Evolutionary conservation across 169 alveolate genomes (phyloP).

Genomic region (Babesia bigemina): DNA sequence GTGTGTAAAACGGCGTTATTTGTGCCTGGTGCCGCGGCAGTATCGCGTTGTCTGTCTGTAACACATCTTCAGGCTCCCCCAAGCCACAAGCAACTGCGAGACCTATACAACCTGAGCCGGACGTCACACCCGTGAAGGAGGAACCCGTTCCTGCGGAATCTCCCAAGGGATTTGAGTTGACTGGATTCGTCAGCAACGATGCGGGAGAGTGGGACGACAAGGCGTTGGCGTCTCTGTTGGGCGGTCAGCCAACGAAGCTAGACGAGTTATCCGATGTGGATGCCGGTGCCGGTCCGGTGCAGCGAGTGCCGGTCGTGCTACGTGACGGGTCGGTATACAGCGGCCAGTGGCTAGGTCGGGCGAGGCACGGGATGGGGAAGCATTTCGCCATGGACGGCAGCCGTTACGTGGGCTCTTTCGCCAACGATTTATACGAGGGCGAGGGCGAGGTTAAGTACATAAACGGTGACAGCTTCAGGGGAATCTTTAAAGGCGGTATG

Average conservation of each 20-base stretch:
- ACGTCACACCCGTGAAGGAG: too few species aligned
- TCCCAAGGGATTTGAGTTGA: neutral
- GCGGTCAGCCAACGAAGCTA: constrained; percentile 26
- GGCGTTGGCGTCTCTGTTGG: constrained; percentile 21
- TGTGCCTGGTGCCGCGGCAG: too few species aligned
- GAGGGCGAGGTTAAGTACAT: constrained; percentile 90
- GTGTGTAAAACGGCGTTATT: too few species aligned
- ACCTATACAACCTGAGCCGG: too few species aligned
- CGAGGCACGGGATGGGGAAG: constrained; percentile 44
- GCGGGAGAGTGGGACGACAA: constrained; percentile 48
- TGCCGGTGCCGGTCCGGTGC: constrained; percentile 3
- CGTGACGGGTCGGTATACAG: constrained; percentile 53
- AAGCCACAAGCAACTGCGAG: too few species aligned
- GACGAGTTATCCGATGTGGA: neutral
- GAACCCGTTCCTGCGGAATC: too few species aligned
- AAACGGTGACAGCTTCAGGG: constrained; percentile 93
- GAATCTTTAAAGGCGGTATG: constrained; percentile 90
- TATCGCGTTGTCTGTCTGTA: too few species aligned
- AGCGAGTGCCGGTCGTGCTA: constrained; percentile 42
- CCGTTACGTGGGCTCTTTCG: constrained; percentile 52
- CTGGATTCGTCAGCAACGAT: constrained; percentile 28
- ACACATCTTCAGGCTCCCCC: too few species aligned
- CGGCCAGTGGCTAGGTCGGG: constrained; percentile 56
- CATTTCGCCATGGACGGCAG: constrained; percentile 48
- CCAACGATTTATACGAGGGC: constrained; percentile 64